Evolutionary conservation across 495 filamentous ascomycete species (phyloP).

Genomic region (Hypoxylon perforatum): DNA sequence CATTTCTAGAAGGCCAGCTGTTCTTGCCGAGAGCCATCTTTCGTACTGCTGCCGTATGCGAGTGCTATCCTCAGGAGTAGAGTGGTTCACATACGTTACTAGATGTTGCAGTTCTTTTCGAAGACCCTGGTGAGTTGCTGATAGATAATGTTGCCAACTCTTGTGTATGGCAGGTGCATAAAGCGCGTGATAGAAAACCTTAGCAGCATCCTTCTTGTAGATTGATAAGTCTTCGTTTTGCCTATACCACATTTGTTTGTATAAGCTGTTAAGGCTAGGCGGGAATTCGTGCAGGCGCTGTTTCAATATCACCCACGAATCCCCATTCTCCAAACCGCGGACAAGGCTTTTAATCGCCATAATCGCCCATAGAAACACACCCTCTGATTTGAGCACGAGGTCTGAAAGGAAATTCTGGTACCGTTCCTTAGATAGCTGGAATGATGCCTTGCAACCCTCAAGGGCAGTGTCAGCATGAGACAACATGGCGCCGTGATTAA

Average conservation of each 20-base stretch:
- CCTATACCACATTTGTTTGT: constrained; percentile 20
- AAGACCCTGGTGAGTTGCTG: background rate
- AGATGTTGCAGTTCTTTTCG: constrained; percentile 2
- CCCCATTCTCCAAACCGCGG: constrained; percentile 4
- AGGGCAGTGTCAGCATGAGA: background rate
- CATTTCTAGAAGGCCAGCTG: background rate
- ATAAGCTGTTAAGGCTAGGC: constrained; percentile 6
- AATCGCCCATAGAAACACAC: constrained; percentile 21
- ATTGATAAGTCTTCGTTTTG: constrained; percentile 7
- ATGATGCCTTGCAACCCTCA: background rate
- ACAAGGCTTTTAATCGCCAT: constrained; percentile 9
- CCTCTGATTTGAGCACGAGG: constrained; percentile 11
- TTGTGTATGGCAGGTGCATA: background rate
- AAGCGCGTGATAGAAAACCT: background rate
- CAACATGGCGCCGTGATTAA: background rate
- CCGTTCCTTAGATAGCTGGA: background rate
- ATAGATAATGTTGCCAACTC: background rate
- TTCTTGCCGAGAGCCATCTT: constrained; percentile 8
- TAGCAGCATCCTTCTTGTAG: constrained; percentile 12
- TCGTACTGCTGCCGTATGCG: background rate
- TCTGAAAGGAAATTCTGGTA: background rate
- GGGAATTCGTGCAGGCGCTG: constrained; percentile 12
- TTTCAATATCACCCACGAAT: background rate
- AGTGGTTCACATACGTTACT: background rate
- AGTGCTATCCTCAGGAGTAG: background rate